A percentile compares a stretch with the other conserved stretches of the same genome.
phyloP scores from a whole-genome alignment of 495 filamentous ascomycete genomes.

The Clavariopsis aquatica region DNA sequence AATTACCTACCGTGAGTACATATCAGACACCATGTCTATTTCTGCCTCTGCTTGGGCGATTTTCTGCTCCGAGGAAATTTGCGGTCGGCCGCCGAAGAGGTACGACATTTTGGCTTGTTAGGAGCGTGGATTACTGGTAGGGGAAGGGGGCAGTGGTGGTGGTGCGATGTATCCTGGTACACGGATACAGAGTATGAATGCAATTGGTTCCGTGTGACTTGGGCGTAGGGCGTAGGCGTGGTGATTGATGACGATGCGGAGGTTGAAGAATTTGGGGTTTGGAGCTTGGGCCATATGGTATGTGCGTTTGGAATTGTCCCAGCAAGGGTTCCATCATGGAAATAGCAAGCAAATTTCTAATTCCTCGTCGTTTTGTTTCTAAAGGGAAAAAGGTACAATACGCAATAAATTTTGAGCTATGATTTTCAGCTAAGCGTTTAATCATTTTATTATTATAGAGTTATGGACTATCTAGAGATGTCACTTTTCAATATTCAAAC shows the following conservation, averaged over 20 bases:
- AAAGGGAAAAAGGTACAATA: too few relatives aligned
- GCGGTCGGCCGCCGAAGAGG: constrained; percentile 77
- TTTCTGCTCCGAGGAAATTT: constrained; percentile 92
- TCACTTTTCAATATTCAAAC: too few relatives aligned
- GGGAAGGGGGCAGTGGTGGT: background rate
- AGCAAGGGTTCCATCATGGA: too few relatives aligned
- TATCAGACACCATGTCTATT: constrained; percentile 90
- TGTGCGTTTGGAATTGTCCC: too few relatives aligned
- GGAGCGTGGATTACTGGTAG: background rate
- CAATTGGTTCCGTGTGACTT: too few relatives aligned
- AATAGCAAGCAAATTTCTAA: too few relatives aligned
- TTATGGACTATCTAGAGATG: too few relatives aligned
- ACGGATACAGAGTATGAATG: background rate
- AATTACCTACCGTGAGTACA: constrained; percentile 81
- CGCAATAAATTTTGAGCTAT: too few relatives aligned
- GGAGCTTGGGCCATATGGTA: background rate
- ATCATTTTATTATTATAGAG: too few relatives aligned
- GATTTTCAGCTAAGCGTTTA: too few relatives aligned
- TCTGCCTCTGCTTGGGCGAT: constrained; percentile 92
- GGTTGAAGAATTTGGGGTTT: background rate
- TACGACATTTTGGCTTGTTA: constrained; percentile 74
- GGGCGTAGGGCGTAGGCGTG: too few relatives aligned
- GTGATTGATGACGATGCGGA: background rate
- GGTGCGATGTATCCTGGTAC: background rate
- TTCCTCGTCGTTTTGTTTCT: too few relatives aligned